Conservation (phyloP, 371 early-diverging fungal genomes). For the Mortierella sp. region DNA sequence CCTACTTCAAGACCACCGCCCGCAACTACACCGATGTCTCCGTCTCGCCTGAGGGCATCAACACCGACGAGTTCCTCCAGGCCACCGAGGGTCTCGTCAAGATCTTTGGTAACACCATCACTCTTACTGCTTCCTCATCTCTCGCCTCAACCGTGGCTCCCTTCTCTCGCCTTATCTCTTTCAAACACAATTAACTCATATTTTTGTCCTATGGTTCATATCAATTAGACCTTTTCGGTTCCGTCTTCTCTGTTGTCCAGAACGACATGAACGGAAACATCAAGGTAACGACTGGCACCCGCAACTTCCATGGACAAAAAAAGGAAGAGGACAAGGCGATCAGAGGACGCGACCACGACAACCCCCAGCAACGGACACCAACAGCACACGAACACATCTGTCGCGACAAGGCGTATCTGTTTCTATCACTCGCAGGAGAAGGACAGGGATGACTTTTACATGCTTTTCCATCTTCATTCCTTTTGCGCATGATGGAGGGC, state of each 20-base stretch:
- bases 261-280: slow-evolving; percentile 93
- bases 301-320: background rate
- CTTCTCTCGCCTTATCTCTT: slow-evolving; percentile 15
- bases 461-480: background rate
- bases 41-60: slow-evolving; percentile 76
- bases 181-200: background rate
- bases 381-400: background rate
- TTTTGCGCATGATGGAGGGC: background rate
- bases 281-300: slow-evolving; percentile 63
- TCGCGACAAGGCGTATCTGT: no score
- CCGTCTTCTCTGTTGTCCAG: slow-evolving; percentile 89
- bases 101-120: slow-evolving; percentile 92
- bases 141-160: background rate
- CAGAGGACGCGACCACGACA: background rate
- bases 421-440: background rate
- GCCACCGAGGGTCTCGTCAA: slow-evolving; percentile 88
- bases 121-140: background rate
- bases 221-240: slow-evolving; percentile 71
- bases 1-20: slow-evolving; percentile 78
- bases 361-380: background rate
- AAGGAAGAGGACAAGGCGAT: background rate
- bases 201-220: background rate
- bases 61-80: slow-evolving; percentile 86
- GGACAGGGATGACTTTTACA: background rate
- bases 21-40: slow-evolving; percentile 79